Percentiles rank a stretch among this genome's conserved stretches.
Evolutionary conservation across 371 early-diverging fungal species (phyloP).

Genomic region (Mucor velutinosus): DNA sequence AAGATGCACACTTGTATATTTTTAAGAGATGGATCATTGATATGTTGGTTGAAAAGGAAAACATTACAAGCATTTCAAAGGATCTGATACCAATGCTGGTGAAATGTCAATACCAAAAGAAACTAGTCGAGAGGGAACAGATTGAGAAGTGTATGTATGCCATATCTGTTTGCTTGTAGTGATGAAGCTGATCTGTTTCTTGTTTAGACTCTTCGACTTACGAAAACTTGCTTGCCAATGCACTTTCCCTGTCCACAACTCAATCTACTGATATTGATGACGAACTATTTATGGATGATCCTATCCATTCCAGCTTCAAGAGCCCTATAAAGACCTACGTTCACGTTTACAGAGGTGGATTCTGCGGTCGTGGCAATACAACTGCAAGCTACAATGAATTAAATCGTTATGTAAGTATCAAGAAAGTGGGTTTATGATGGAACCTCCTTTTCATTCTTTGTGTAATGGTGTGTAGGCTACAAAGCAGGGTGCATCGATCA

Average conservation of each 20-base stretch:
- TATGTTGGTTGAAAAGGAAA: conserved; percentile 67
- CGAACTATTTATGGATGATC: conserved; percentile 23
- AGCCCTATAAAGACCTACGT: conserved; percentile 51
- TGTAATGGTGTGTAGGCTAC: conserved; percentile 39
- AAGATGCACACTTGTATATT: conserved; percentile 90
- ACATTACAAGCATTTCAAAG: conserved; percentile 75
- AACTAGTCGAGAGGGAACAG: conserved; percentile 67
- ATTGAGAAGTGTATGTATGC: conserved; percentile 61
- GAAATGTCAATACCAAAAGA: conserved; percentile 73
- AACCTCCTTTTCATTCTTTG: conserved; percentile 1
- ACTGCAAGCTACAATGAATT: conserved; percentile 83
- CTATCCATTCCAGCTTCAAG: conserved; percentile 37
- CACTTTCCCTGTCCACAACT: conserved; percentile 52
- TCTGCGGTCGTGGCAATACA: conserved; percentile 81
- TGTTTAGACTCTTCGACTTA: conserved; percentile 36
- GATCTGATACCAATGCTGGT: conserved; percentile 87
- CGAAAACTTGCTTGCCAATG: conserved; percentile 40
- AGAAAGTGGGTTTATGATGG: conserved; percentile 1
- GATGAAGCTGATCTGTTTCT: background rate
- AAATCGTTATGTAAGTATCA: conserved; percentile 74
- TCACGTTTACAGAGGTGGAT: conserved; percentile 52
- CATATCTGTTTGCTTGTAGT: background rate
- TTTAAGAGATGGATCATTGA: conserved; percentile 92
- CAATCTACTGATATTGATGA: conserved; percentile 38
- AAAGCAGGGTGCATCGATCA: conserved; percentile 58